These are phyloP conservation scores for Ichthyophonus hoferi DNA, from an alignment of 208 protist species.

Conservation along the genomic window DNA sequence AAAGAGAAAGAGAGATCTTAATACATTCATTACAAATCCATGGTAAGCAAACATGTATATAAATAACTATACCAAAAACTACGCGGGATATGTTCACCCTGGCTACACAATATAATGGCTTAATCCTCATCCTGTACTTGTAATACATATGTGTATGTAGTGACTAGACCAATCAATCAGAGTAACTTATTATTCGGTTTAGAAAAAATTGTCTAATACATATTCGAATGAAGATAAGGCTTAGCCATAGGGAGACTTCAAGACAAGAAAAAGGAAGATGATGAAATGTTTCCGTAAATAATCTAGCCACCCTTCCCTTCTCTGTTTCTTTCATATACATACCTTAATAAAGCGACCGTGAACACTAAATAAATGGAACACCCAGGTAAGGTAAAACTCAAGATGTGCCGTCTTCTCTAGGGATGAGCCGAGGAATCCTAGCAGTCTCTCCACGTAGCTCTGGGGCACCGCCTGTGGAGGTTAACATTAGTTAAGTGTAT, in stretches of 20 bases:
- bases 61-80: not conserved
- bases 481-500: not conserved
- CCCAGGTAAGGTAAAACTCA: constrained; percentile 20
- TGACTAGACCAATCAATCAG: too few relatives aligned
- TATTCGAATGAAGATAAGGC: not conserved
- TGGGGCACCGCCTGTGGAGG: not conserved
- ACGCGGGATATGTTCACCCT: not conserved
- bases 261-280: not conserved
- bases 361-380: constrained; percentile 16
- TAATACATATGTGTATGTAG: not conserved
- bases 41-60: not conserved
- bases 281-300: too few relatives aligned
- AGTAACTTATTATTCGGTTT: not conserved
- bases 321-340: not conserved
- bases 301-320: not conserved
- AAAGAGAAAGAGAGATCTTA: too few relatives aligned
- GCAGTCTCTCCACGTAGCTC: not conserved
- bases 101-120: not conserved
- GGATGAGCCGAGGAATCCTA: not conserved
- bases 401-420: not conserved
- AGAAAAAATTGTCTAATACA: not conserved
- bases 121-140: not conserved
- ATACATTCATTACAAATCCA: too few relatives aligned
- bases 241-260: not conserved
- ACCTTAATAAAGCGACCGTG: constrained; percentile 16